These are phyloP conservation scores for Friedmanniomyces endolithicus DNA, from an alignment of 495 filamentous ascomycete genomes.

Conservation along the genomic window DNA sequence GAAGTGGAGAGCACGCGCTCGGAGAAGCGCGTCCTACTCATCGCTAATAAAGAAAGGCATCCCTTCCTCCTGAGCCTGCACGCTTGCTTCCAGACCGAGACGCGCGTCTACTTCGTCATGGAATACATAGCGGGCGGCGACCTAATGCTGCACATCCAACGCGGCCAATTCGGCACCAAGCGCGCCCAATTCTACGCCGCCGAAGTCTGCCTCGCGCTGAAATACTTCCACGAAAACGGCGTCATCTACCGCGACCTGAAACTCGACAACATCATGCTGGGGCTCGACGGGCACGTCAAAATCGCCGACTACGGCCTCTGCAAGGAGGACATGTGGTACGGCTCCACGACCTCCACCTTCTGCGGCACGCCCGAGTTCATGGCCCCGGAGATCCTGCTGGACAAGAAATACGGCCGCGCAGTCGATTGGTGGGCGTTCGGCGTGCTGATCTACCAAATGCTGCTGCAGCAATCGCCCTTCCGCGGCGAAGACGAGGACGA, in stretches of 20 bases:
- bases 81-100: slow-evolving; percentile 99
- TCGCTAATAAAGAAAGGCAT: slow-evolving; percentile 95
- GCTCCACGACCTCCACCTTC: slow-evolving; percentile 91
- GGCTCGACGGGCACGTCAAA: slow-evolving; percentile 95
- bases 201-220: slow-evolving; percentile 91
- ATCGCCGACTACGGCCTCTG: slow-evolving; percentile 97
- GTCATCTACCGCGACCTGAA: slow-evolving; percentile 99
- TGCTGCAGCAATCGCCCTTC: slow-evolving; percentile 97
- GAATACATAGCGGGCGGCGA: slow-evolving; percentile 99
- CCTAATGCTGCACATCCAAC: slow-evolving; percentile 97
- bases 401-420: slow-evolving; percentile 97
- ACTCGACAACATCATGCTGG: slow-evolving; percentile 95
- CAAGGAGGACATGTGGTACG: slow-evolving; percentile 99
- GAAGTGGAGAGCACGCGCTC: slow-evolving; percentile 98
- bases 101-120: slow-evolving; percentile 98
- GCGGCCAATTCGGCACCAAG: slow-evolving; percentile 89
- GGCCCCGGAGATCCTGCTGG: slow-evolving; percentile 96
- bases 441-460: slow-evolving; percentile 98
- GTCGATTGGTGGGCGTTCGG: slow-evolving; percentile 99
- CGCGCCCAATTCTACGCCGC: slow-evolving; percentile 97
- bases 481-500: slow-evolving; percentile 98
- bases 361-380: slow-evolving; percentile 99
- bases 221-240: slow-evolving; percentile 99
- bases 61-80: slow-evolving; percentile 92
- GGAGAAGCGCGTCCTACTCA: slow-evolving; percentile 91